phyloP scores from a whole-genome alignment of 352 stramenopile species.

The Pythium grandisporangium region DNA sequence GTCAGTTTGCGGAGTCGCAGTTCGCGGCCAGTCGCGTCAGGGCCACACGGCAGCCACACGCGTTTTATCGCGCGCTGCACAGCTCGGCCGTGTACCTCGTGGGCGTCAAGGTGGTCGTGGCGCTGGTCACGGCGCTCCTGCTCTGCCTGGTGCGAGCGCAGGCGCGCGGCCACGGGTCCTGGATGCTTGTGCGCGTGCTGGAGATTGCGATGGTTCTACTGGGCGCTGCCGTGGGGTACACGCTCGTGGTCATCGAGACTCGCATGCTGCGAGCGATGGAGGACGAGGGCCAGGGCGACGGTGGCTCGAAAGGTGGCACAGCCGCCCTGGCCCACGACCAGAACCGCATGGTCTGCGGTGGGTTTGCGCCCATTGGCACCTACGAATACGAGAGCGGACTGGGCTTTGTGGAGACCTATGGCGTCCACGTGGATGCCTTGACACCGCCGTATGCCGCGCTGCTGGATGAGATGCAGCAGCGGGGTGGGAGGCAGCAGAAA shows the following conservation, averaged over 20 bases:
- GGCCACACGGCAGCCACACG: neutral
- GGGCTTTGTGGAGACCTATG: conserved; percentile 1
- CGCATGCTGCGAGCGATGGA: neutral
- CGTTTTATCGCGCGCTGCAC: conserved; percentile 1
- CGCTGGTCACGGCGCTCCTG: neutral
- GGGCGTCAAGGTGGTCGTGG: neutral
- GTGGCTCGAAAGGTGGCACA: neutral
- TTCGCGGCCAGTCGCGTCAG: conserved; percentile 1
- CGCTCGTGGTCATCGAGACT: neutral
- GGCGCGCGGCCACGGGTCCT: neutral
- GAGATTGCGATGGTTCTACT: conserved; percentile 1
- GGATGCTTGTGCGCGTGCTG: neutral
- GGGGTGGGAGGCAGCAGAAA: neutral
- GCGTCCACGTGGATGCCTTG: neutral
- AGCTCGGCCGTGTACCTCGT: conserved; percentile 1
- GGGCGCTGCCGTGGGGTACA: neutral
- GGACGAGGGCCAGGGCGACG: neutral
- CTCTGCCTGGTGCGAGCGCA: neutral
- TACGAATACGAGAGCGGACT: conserved; percentile 4
- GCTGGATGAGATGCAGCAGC: neutral
- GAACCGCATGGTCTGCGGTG: neutral
- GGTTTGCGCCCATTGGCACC: conserved; percentile 2
- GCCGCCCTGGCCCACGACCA: neutral
- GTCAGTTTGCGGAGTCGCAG: neutral
- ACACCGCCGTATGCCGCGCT: neutral